Base-by-base conservation (phyloP, 768 basidiomycete genomes). In the Pleurotus salmoneostramineus region DNA sequence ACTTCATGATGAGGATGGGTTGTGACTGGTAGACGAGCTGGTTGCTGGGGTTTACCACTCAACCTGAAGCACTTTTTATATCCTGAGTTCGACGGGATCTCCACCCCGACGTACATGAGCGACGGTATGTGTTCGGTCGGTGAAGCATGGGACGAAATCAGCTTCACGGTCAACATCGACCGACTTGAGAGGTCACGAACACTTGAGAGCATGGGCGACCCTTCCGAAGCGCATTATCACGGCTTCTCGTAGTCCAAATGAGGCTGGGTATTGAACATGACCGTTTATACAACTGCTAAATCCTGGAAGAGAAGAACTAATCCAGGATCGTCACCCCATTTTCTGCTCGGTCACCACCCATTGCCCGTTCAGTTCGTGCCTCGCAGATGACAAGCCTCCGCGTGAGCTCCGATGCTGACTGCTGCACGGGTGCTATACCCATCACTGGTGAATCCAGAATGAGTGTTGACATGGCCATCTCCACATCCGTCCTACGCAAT, bases 291-390 rank as follows among this genome's bases (percentile, higher is more conserved):
- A 27, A 27, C 21, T 27, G 21, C 21, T 27, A 27, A 27, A 27
- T 27, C 21, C 21, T 27, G 21, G 21, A 27, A 27, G 21, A 27
- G 21, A 27, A 27, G 37, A 40, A 3, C n/a, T n/a, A 40, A n/a
- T 40, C 10, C 34, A 36, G 34, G 14, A 52, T 15, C 12, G 50
- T 33, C 50, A 21, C 15, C 5, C 35, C 50, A 3, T 34, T 35
- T n/a, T 33, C 34, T 33, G 50, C 77, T 15, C 76, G 74, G 64
- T 84, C 80, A 2, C 83, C 81, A 15, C 83, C 83, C 60, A 76
- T 77, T 56, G 82, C 77, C 34, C 81, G 70, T 64, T 82, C 83
- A 0, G 76, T 81, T 67, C 71, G 72, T 43, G 75, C 81, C 67
- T 82, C 77, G 65, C 82, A 85, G 21, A 71, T 64, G 10, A 82